Percentiles rank a stretch among this genome's conserved stretches.
Evolutionary conservation across 83 land plant genomes (phyloP).

Genomic region (Picea mariana): DNA sequence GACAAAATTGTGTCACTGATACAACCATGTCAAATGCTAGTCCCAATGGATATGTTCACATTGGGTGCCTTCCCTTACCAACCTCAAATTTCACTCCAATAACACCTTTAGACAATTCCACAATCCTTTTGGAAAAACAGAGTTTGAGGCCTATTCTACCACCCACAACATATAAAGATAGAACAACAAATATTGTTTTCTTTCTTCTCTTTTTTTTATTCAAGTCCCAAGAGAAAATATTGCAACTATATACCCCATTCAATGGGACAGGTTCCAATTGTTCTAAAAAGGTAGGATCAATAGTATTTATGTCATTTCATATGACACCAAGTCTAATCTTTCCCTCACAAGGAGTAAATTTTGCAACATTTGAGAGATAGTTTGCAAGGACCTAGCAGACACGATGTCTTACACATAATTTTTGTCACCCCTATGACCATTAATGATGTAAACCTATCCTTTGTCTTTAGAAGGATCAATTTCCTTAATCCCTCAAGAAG

Average conservation of each 20-base stretch:
- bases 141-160: conserved; percentile 39
- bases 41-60: too few species aligned
- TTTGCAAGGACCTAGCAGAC: conserved; percentile 29
- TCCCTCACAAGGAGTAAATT: conserved; percentile 33
- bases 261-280: neutral
- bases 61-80: conserved; percentile 23
- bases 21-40: too few species aligned
- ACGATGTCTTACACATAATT: too few species aligned
- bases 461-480: too few species aligned
- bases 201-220: neutral
- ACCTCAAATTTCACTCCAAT: conserved; percentile 28
- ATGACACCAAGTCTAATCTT: conserved; percentile 19
- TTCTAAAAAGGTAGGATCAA: conserved; percentile 1
- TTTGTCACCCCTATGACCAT: too few species aligned
- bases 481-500: too few species aligned
- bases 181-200: conserved; percentile 8
- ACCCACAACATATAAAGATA: conserved; percentile 29
- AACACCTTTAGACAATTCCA: conserved; percentile 27
- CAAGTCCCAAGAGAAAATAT: neutral
- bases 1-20: too few species aligned
- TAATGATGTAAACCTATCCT: too few species aligned
- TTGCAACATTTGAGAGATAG: conserved; percentile 34
- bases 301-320: conserved; percentile 18
- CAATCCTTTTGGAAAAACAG: conserved; percentile 36
- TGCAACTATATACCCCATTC: neutral